Evolutionary conservation across 2,329 filamentous ascomycete species (phyloP), one percentile per base, ranked within the genome.

Genomic region (Cercospora janseana): DNA sequence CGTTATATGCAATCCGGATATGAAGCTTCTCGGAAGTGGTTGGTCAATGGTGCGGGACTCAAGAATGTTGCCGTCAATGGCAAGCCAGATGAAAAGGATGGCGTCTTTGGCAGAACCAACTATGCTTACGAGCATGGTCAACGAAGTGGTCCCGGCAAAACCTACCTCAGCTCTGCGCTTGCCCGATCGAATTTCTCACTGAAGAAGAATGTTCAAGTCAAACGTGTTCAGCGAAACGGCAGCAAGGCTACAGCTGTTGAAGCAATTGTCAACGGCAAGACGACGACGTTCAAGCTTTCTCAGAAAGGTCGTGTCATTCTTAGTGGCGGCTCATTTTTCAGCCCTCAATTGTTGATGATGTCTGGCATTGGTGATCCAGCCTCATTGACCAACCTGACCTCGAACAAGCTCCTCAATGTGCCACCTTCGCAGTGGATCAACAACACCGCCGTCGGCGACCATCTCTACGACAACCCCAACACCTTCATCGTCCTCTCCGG

Each of bases 221-320:
- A 57, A 37, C 68, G 72, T 6, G 68, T 79, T n/a, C 64, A 72
- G 12, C 79, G 82, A 18, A 77, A 71, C 27, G 78, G 81, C 6
- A 69, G 78, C 26, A 78, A 83, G 50, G 78, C 81, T 35, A 70
- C 85, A 41, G 62, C 79, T 55, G 64, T 72, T 37, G 70, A 74
- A 6, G 71, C 72, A 8, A 74, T 76, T 26, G 71, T 76, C 3
- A 85, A 85, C 67, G 80, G 77, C 41, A 70, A 86, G 41, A 86
- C 80, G 55, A 83, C 85, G 46, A 83, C 82, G 64, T 69, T 89
- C 66, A 72, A 73, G 26, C 85, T 83, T 56, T 82, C 85, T 27
- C 77, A 81, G 2, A 81, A 77, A 12, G 64, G 66, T n/a, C 73
- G 76, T 51, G 69, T 77, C 34, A 73, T 77, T 50, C 55, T 76